A percentile compares a stretch with the other conserved stretches of the same genome.
phyloP scores from a whole-genome alignment of 441 rosid genomes.

The Populus hybrid region DNA sequence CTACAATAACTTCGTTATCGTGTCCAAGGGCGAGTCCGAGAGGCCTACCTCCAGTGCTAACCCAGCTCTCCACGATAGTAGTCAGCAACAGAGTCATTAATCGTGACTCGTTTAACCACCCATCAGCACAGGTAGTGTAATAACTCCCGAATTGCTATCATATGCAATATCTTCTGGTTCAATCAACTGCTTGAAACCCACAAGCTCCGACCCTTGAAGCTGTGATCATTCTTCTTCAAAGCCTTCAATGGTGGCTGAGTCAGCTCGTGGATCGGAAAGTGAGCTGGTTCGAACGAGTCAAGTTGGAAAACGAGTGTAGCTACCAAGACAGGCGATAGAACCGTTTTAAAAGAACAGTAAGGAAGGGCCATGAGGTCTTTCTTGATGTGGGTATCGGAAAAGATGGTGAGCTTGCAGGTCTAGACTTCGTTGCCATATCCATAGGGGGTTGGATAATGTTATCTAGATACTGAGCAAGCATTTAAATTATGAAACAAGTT shows the following conservation, averaged over 20 bases:
- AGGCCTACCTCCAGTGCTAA: constrained; percentile 76
- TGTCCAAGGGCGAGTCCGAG: constrained; percentile 63
- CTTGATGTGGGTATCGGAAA: neutral
- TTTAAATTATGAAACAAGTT: no score
- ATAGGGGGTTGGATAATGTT: neutral
- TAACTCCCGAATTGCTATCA: constrained; percentile 29
- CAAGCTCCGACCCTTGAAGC: constrained; percentile 37
- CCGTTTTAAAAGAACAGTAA: neutral
- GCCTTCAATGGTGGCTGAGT: constrained; percentile 22
- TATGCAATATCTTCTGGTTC: constrained; percentile 57
- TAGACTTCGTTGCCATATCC: neutral
- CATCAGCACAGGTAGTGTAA: constrained; percentile 57
- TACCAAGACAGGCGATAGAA: constrained; percentile 15
- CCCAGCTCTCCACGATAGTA: constrained; percentile 52
- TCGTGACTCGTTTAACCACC: constrained; percentile 59
- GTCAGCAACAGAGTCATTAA: constrained; percentile 34
- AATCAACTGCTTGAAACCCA: constrained; percentile 36
- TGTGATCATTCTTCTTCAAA: constrained; percentile 17
- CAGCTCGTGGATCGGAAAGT: constrained; percentile 41
- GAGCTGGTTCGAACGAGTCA: constrained; percentile 61
- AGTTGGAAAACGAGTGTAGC: constrained; percentile 38
- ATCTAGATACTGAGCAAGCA: no score
- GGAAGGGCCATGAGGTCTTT: constrained; percentile 14
- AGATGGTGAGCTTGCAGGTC: neutral
- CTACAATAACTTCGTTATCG: constrained; percentile 44